Base-by-base conservation (phyloP, 306 rosid species). In the Myrica gale region DNA sequence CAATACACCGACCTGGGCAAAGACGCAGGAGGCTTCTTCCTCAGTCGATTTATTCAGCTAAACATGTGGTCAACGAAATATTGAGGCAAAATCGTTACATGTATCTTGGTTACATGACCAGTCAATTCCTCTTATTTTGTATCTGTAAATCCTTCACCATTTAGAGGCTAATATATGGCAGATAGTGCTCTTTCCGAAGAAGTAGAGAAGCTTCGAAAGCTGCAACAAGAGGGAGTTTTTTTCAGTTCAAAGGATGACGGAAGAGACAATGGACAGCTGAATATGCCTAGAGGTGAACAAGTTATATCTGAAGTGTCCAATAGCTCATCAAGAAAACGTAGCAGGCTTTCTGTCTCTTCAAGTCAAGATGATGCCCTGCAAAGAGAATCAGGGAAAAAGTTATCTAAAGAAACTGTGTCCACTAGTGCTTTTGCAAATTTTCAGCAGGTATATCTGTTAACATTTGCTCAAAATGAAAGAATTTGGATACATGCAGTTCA, bases 171-270 rank as follows among this genome's bases (percentile, higher is more conserved):
- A 80, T 74, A 77, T 79, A 63, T 74, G 65, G 77, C 91, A 94
- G 97, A 80, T 82, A 86, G 83, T 69, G 82, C 78, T 50, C 95
- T 95, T 77, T 51, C 82, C 66, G 89, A 85, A 84, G 93, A 95
- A 88, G 69, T 90, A 73, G 91, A 78, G 77, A 90, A 81, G 72
- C 80, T 92, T 43, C 83, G 21, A 74, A 86, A 80, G 85, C 78
- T 75, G 45, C 84, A 74, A 26, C 85, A 70, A 74, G 88, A 82
- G 58, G 77, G 84, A 79, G 72, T 68, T 76, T 39, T 80, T 43
- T 74, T 77, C 76, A 69, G 77, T 83, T 75, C 72, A 56, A 82
- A 74, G 78, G 73, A 76, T 55, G 70, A 58, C 44, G 72, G 55
- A 41, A 76, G 71, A 15, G 61, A 68, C 41, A 71, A 69, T 47